Base-by-base conservation (phyloP, 2,329 filamentous ascomycete genomes). In the Beauveria asiatica region DNA sequence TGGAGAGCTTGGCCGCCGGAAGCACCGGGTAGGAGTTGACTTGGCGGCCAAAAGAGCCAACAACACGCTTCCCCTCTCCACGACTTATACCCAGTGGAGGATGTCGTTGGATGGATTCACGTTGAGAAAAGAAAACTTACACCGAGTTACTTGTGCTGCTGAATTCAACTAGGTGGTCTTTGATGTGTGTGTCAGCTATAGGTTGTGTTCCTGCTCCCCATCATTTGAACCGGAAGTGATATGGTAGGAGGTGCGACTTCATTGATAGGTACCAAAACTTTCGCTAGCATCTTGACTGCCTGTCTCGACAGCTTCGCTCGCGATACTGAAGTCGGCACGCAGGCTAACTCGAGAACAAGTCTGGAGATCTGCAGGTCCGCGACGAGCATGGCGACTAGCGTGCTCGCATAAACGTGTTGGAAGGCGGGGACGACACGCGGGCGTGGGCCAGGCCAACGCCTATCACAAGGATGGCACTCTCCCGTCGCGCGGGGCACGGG, bases 1-100 rank as follows among this genome's bases (percentile, higher is more conserved):
- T n/a, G 42, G 27, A 21, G 41, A 59, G 57, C 6, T 13, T 27
- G 16, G 61, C 53, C 11, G 50, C 42, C 8, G 49, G 33, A 16
- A 63, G 65, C 3, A 66, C 57, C 3, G 57, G 42, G 23, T 66
- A 66, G 51, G 65, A 66, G 7, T 61, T 9, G 42, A 65, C 64
- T 5, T 63, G 10, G 64, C 62, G 33, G n/a, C 44, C 27, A 25
- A 17, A 17, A 30, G 57, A 57, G n/a, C 30, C 42, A 41, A 48
- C 9, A 19, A 48, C 9, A 19, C 7, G 21, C 10, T 33, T 45
- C 3, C 42, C 19, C 5, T 19, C 9, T 19, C 5, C n/a, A 11
- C 19, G 19, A 19, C 42, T 5, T 37, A 16, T 37, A 37, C 33
- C 13, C 33, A 37, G 33, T 37, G 33, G 10, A 5, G 33, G 33